Base-by-base conservation (phyloP, 1,284 basidiomycete genomes). In the Coniophora puteana region DNA sequence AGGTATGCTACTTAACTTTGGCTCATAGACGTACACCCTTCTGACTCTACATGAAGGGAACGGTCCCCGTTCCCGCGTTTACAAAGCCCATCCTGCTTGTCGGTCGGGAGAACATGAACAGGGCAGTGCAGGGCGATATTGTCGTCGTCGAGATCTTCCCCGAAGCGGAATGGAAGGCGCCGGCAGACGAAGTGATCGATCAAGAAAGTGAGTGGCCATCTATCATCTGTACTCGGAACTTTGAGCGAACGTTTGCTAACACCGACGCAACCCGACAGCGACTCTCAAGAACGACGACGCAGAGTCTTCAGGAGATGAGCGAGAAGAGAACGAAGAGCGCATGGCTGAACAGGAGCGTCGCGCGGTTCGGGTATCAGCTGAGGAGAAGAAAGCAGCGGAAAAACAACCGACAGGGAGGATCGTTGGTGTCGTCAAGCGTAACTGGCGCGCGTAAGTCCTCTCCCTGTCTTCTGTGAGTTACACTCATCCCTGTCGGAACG, bases 91-190 rank as follows among this genome's bases (percentile, higher is more conserved):
- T 99, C 8, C 71, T 99, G 7, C 71, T 99, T 2, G 76, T 92
- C 16, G 94, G 95, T 0, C 74, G 93, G 21, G 85, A 95, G 62
- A 82, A 91, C 44, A 97, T 98, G 89, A 99, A 99, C 60, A 81
- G 96, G 20, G 83, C 93, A 0, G 88, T 98, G 4, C 82, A 97
- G 42, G 94, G 96, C 1, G 96, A 99, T 57, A 67, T 96, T 13
- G 93, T 99, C 0, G 92, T 86, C 0, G 83, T 99, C 1, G 85
- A 97, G 59, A 71, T 99, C 0, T 86, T 98, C 44, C 80, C 86
- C 16, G 80, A 95, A 62, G 76, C 72, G 4, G 86, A 98, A 54
- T 99, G 96, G 96, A 93, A 90, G 59, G 85, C 90, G 0, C 89
- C 93, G 4, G 83, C 83, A 4, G 89, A 97, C 49, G 90, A 95